Conservation (phyloP, 495 filamentous ascomycete species). For the Aspergillus hancockii region DNA sequence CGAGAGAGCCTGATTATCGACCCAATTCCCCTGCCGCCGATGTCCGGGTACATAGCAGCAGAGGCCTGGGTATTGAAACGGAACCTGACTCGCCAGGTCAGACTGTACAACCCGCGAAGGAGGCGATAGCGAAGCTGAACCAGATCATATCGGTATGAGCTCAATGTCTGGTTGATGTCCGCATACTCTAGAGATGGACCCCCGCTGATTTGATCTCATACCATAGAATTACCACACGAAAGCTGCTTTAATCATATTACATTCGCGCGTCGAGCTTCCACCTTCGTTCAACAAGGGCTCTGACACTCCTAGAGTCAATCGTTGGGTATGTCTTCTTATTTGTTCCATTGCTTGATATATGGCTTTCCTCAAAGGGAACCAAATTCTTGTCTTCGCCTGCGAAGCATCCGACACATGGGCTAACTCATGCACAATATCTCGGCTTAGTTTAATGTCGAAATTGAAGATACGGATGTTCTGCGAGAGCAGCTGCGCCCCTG, state of each 20-base stretch:
- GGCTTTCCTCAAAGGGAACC: not conserved
- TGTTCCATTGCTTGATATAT: not conserved
- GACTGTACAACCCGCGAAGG: conserved; percentile 43
- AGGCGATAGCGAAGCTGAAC: conserved; percentile 73
- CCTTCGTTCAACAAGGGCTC: conserved; percentile 60
- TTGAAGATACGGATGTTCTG: conserved; percentile 87
- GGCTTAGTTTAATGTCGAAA: conserved; percentile 84
- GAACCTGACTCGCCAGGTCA: conserved; percentile 44
- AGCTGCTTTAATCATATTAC: conserved; percentile 80
- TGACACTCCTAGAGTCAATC: conserved; percentile 69
- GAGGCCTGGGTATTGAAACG: conserved; percentile 44
- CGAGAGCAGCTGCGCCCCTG: conserved; percentile 77
- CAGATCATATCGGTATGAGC: conserved; percentile 82
- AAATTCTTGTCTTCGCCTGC: not conserved
- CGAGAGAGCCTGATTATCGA: conserved; percentile 59
- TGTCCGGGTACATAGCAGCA: conserved; percentile 37
- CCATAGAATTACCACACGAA: conserved; percentile 87
- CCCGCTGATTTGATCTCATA: conserved; percentile 12
- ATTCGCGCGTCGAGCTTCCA: conserved; percentile 71
- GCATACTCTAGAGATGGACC: not conserved
- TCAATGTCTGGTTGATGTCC: not conserved
- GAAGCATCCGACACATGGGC: not conserved
- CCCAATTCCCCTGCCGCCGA: conserved; percentile 37
- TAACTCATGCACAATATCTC: conserved; percentile 17
- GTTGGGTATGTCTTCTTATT: conserved; percentile 78